Conservation (phyloP, 805 yeast species). For the Sugiyamaella marilandica region DNA sequence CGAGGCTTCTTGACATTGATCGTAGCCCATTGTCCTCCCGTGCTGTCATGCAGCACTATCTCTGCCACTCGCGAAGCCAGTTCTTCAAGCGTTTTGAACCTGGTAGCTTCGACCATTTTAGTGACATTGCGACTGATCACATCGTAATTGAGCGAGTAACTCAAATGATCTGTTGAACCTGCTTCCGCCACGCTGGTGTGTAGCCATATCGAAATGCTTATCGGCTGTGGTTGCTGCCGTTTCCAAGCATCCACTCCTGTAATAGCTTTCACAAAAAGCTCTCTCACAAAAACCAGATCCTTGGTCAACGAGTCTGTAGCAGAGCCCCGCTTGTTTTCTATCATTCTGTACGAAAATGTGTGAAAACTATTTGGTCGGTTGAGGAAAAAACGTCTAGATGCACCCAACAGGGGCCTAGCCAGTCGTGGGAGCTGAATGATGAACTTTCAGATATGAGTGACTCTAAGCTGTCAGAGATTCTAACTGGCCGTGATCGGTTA, state of each 20-base stretch:
- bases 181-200: slow-evolving; percentile 67
- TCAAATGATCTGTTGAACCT: slow-evolving; percentile 75
- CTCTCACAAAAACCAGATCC: slow-evolving; percentile 48
- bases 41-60: slow-evolving; percentile 40
- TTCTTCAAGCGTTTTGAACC: slow-evolving; percentile 35
- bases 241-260: slow-evolving; percentile 76
- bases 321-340: no score
- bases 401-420: background rate
- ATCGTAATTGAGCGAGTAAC: slow-evolving; percentile 83
- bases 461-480: no score
- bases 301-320: background rate
- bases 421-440: background rate
- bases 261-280: slow-evolving; percentile 56
- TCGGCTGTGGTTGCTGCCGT: slow-evolving; percentile 60
- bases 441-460: background rate
- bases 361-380: no score
- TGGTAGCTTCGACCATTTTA: slow-evolving; percentile 43
- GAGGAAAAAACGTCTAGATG: no score
- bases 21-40: slow-evolving; percentile 45
- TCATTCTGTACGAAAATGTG: no score
- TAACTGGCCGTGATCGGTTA: no score
- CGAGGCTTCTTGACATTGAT: slow-evolving; percentile 44
- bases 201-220: slow-evolving; percentile 53
- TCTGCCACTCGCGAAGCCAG: slow-evolving; percentile 46
- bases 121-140: slow-evolving; percentile 66